Evolutionary conservation across 1,139 yeast species (phyloP).

Genomic region (Suhomyces bokatorum): DNA sequence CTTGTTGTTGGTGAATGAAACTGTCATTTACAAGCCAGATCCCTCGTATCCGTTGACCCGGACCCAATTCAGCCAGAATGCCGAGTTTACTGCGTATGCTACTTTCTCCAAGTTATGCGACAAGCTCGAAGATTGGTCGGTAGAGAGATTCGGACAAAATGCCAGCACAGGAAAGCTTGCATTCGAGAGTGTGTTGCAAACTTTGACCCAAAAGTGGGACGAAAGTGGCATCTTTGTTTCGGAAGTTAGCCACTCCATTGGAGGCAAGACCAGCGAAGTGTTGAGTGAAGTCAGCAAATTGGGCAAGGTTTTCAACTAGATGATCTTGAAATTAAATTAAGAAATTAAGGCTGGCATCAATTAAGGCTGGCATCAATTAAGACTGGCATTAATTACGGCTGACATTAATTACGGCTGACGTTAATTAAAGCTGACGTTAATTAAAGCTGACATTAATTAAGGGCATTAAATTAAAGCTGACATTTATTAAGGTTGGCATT

Average conservation of each 20-base stretch:
- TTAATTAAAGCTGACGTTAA: no score
- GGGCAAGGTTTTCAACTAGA: constrained; percentile 21
- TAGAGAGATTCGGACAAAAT: constrained; percentile 84
- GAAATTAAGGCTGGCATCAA: no score
- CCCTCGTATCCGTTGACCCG: constrained; percentile 42
- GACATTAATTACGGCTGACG: no score
- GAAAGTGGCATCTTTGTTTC: constrained; percentile 43
- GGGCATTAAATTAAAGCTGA: no score
- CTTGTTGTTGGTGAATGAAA: constrained; percentile 77
- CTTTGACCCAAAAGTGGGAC: constrained; percentile 54
- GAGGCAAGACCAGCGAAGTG: constrained; percentile 34
- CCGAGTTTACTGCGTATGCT: constrained; percentile 86
- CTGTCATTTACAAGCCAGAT: constrained; percentile 78
- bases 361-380: no score
- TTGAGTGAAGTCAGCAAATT: constrained; percentile 43
- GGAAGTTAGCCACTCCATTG: constrained; percentile 33
- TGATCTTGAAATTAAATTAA: no score
- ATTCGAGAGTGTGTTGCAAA: constrained; percentile 72
- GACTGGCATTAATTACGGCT: no score
- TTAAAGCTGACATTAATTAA: no score
- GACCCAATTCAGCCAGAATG: constrained; percentile 77
- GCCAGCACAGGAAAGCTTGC: constrained; percentile 81
- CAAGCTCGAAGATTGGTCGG: constrained; percentile 89
- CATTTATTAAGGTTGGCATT: no score
- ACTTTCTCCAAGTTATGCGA: constrained; percentile 68